A percentile compares a stretch with the other conserved stretches of the same genome.
Conservation (phyloP, 805 yeast genomes). For the Metschnikowia koreensis region DNA sequence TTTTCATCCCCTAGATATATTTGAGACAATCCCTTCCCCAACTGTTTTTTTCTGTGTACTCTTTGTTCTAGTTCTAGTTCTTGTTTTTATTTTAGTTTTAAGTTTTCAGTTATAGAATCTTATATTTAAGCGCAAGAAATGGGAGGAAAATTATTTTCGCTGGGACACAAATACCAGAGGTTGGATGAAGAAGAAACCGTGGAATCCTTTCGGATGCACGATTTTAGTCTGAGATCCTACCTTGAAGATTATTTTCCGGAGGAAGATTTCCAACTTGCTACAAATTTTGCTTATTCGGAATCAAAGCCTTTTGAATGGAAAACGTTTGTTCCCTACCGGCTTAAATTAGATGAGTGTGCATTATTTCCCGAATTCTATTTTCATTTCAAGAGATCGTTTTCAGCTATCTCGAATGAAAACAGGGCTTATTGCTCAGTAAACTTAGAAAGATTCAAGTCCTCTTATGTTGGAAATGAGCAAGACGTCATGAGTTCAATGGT, state of each 20-base stretch:
- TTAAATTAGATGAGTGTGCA: not conserved
- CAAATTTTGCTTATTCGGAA: not conserved
- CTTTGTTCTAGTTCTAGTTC: no score
- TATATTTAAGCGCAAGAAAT: no score
- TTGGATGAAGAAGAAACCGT: not conserved
- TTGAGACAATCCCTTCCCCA: no score
- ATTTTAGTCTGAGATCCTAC: not conserved
- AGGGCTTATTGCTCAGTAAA: not conserved
- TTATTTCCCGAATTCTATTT: constrained; percentile 3
- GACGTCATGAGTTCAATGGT: not conserved
- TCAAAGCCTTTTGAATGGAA: not conserved
- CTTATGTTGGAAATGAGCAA: not conserved
- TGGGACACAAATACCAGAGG: not conserved
- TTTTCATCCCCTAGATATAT: no score
- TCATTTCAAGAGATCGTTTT: constrained; percentile 1
- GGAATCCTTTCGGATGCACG: not conserved
- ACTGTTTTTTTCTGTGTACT: no score
- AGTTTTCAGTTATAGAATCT: no score
- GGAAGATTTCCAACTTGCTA: not conserved
- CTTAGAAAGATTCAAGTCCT: not conserved
- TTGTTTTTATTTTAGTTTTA: no score
- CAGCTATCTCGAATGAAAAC: not conserved
- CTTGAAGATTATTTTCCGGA: not conserved
- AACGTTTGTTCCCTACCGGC: not conserved
- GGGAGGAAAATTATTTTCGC: not conserved